These are phyloP conservation scores for Colletotrichum tropicicola DNA, from an alignment of 2,329 filamentous ascomycete species.

Conservation along the genomic window DNA sequence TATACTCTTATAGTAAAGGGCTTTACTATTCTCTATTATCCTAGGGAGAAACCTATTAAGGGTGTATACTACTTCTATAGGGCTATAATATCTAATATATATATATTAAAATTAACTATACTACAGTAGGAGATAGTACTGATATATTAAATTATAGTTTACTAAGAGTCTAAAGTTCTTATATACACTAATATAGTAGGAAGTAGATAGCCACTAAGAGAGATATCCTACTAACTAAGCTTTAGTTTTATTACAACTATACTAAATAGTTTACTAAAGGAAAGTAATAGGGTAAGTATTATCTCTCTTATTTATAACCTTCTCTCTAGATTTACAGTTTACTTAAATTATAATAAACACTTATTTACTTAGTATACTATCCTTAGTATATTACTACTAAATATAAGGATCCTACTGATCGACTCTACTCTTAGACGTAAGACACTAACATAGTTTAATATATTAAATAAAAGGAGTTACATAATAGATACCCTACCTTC, in stretches of 20 bases:
- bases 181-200: neutral
- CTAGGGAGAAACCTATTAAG: neutral
- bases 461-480: neutral
- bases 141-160: neutral
- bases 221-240: neutral
- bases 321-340: neutral
- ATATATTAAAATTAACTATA: neutral
- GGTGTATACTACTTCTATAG: neutral
- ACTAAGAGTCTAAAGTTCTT: neutral
- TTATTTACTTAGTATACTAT: neutral
- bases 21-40: neutral
- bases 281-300: neutral
- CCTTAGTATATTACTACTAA: neutral
- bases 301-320: neutral
- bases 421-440: neutral
- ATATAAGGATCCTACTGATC: neutral
- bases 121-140: no score
- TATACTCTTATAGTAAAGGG: neutral
- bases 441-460: neutral
- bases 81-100: neutral
- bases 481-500: neutral
- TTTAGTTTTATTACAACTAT: neutral
- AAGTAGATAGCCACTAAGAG: neutral
- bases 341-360: neutral
- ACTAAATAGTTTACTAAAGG: neutral